phyloP scores from a whole-genome alignment of 306 rosid genomes.

The Quercus mongolica region DNA sequence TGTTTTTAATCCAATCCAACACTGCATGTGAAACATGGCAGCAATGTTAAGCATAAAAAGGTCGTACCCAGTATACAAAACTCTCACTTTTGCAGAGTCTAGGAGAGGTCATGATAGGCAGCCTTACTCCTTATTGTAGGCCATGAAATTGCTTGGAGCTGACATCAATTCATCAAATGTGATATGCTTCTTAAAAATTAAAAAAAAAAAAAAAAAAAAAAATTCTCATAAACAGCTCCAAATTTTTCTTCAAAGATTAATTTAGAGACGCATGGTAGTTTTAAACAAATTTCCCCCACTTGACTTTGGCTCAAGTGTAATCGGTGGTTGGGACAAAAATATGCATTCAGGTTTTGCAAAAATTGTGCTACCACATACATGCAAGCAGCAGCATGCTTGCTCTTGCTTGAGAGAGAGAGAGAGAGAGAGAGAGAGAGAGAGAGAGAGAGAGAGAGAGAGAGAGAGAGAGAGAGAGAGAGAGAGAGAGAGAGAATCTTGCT shows the following conservation, averaged over 20 bases:
- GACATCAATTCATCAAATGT: background rate
- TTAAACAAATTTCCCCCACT: background rate
- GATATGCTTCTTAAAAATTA: background rate
- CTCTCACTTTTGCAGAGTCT: too few species aligned
- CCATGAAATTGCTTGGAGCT: background rate
- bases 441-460: too few species aligned
- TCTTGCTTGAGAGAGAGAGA: background rate
- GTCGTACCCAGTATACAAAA: too few species aligned
- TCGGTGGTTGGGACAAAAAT: background rate
- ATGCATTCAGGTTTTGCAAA: background rate
- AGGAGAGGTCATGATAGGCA: too few species aligned
- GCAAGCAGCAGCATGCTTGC: too few species aligned
- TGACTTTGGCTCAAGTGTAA: background rate
- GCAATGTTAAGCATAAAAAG: background rate
- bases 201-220: background rate
- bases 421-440: too few species aligned
- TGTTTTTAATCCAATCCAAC: too few species aligned
- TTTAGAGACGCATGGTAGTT: background rate
- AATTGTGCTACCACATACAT: background rate
- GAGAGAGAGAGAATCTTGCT: background rate
- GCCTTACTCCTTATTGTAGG: background rate
- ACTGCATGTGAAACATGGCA: background rate
- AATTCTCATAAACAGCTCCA: background rate
- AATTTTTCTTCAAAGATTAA: background rate
- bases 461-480: background rate